Base-by-base conservation (phyloP, 768 basidiomycete species). In the Leccinellum luteum region DNA sequence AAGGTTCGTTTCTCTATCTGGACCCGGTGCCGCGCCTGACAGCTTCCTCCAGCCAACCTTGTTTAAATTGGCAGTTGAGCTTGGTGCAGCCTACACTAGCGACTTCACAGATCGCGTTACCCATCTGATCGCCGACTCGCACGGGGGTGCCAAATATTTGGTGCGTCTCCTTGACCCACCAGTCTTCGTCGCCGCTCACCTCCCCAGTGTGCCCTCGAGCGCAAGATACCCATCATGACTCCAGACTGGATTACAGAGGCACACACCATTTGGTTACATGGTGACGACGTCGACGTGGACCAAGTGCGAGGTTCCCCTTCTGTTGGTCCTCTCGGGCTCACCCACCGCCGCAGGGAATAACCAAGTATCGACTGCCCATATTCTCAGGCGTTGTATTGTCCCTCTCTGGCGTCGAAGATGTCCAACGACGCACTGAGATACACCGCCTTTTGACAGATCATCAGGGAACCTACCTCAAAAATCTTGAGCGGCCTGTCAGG, bases 101-200 rank as follows among this genome's bases (percentile, higher is more conserved):
- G 87, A 90, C 50, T 86, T 96, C 60, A 98, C 93, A 0, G 88
- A 92, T 67, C 78, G 78, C 48, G 88, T 91, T n/a, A 95, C 93
- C 0, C 94, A 96, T 76, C 80, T 98, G 21, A 78, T 98, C 43
- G 92, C 94, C 0, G 75, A 73, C n/a, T 79, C 78, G n/a, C 86
- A 90, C 65, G 90, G 90, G 3, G 86, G 92, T 21, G 82, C 87
- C 13, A 98, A 98, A 66, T 96, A 97, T 69, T 76, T 69, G 72
- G 94, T 90, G 55, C 57, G 81, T 70, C 21, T 47, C 19, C 41
- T 55, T 51, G 51, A n/a, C 5, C 23, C 2, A 8, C 25, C 1
- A 7, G 9, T 5, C 17, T 48, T 45, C 35, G 21, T 52, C 3
- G 31, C 51, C 34, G 6, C 58, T 64, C 49, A 56, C 15, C 31